These are phyloP conservation scores for Skeletonema potamos DNA, from an alignment of 108 stramenopile genomes.

Conservation along the genomic window DNA sequence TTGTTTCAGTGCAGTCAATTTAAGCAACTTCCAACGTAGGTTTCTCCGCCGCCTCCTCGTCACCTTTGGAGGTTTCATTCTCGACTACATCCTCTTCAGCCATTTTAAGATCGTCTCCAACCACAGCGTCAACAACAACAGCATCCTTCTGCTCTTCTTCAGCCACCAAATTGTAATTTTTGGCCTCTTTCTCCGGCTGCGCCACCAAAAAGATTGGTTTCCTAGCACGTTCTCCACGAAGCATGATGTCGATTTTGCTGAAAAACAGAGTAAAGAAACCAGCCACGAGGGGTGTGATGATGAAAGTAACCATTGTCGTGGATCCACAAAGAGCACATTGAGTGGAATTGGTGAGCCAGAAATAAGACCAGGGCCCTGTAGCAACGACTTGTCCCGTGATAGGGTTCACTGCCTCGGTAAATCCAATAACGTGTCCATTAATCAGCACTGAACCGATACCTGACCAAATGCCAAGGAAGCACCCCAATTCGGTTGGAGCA, in stretches of 20 bases:
- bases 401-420: conserved; percentile 51
- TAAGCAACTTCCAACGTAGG: neutral
- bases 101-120: conserved; percentile 5
- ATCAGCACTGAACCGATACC: conserved; percentile 71
- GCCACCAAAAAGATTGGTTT: conserved; percentile 46
- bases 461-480: conserved; percentile 59
- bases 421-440: conserved; percentile 58
- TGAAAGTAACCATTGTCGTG: conserved; percentile 78
- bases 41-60: conserved; percentile 9
- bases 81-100: conserved; percentile 7
- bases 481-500: conserved; percentile 76
- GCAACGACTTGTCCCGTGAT: conserved; percentile 46
- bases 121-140: neutral
- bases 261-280: conserved; percentile 56
- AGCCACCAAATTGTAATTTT: conserved; percentile 30
- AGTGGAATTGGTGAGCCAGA: conserved; percentile 71
- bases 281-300: conserved; percentile 60
- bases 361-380: conserved; percentile 61
- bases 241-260: conserved; percentile 57
- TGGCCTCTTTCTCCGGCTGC: conserved; percentile 7
- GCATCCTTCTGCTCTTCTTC: conserved; percentile 3
- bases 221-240: conserved; percentile 64
- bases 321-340: conserved; percentile 76
- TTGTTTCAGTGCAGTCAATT: neutral
- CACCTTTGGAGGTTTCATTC: neutral